Conservation (phyloP, 164 flowering plant species). For the Magnolia kwangsiensis region DNA sequence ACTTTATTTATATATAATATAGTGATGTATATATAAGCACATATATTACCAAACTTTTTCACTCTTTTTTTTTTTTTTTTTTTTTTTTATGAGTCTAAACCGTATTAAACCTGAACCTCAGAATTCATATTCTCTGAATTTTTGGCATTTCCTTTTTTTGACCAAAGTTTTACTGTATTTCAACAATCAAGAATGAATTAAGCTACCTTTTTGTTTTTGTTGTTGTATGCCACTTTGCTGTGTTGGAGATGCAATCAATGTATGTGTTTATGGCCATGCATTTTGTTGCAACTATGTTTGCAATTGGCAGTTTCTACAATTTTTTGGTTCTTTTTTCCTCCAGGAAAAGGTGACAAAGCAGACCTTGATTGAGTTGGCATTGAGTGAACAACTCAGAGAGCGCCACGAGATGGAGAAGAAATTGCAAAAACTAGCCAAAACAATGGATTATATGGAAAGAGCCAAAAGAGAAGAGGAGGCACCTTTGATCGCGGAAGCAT, state of each 20-base stretch:
- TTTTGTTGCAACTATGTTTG: not conserved
- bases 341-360: slow-evolving; percentile 85
- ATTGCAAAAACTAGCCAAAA: slow-evolving; percentile 73
- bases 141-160: too few relatives aligned
- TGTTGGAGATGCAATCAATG: too few relatives aligned
- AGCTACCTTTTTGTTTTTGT: too few relatives aligned
- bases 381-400: slow-evolving; percentile 73
- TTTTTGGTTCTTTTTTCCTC: not conserved
- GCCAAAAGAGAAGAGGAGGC: slow-evolving; percentile 93
- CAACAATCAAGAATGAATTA: not conserved
- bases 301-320: not conserved
- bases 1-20: too few relatives aligned
- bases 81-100: too few relatives aligned
- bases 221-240: too few relatives aligned
- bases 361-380: slow-evolving; percentile 59
- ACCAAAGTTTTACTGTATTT: not conserved
- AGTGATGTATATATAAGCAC: too few relatives aligned
- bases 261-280: not conserved
- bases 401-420: slow-evolving; percentile 95
- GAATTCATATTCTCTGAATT: too few relatives aligned
- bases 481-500: slow-evolving; percentile 82
- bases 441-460: slow-evolving; percentile 89
- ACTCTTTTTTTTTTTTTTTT: too few relatives aligned
- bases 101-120: too few relatives aligned
- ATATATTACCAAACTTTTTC: too few relatives aligned